Evolutionary conservation across 2,329 filamentous ascomycete genomes (phyloP), one percentile per base, ranked within the genome.

Genomic region (Raffaelea arxii): DNA sequence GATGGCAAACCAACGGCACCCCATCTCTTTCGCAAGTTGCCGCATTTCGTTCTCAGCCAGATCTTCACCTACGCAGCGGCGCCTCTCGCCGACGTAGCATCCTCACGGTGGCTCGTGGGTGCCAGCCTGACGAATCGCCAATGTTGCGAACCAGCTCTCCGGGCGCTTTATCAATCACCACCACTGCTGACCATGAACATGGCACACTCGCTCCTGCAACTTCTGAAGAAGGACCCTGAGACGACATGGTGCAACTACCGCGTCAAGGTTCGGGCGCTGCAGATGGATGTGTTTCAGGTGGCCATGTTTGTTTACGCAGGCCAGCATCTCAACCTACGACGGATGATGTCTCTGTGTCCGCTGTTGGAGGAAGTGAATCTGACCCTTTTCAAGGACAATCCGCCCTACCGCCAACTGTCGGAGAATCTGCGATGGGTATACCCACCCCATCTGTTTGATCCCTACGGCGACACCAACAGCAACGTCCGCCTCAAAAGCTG

Each of bases 111-210:
- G 83, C 74, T 94, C 6, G 62, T 84, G 10, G 68, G 70, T n/a
- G 66, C 76, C 39, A 78, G 84, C 30, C 69, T 72, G 2, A 65
- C 79, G 16, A 90, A 82, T 54, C 75, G 70, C 43, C 62, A 71
- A 3, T 87, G 90, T 48, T 66, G 76, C 0, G 86, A 89, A 55
- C 83, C 87, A 5, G 85, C 85, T 2, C 63, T 92, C 43, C 80
- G 80, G 5, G 82, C 78, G 2, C 69, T 94, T 5, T 92, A 92
- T 59, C 70, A 74, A 41, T 77, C 71, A 5, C 86, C 86, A 9
- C 80, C 80, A 2, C 66, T 92, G 39, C 70, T 75, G 49, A 64
- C 58, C 30, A 55, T 65, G 46, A 56, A 61, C 46, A 73, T 69
- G 59, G 64, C 67, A 36, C 66, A 65, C 53, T 62, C 63, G n/a